These are phyloP conservation scores for Wickerhamiella spandovensis DNA, from an alignment of 805 yeast species.

Conservation along the genomic window DNA sequence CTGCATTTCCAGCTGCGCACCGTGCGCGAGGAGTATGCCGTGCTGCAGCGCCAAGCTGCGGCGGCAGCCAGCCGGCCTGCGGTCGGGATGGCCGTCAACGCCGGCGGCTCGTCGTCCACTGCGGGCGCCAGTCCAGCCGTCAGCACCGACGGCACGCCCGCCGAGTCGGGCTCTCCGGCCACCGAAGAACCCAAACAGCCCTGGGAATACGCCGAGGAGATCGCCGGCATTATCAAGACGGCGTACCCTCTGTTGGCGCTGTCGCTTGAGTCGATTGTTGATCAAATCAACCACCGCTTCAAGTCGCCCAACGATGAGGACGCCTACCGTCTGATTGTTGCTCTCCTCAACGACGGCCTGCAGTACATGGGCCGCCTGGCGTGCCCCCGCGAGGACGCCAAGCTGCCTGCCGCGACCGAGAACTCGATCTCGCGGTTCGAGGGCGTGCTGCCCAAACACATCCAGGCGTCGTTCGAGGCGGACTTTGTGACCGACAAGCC, in stretches of 20 bases:
- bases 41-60: slow-evolving; percentile 61
- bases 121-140: not conserved
- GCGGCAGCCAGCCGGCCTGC: not conserved
- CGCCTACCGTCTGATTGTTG: slow-evolving; percentile 85
- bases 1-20: slow-evolving; percentile 91
- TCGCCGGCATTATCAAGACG: slow-evolving; percentile 89
- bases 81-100: not conserved
- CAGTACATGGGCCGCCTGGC: slow-evolving; percentile 78
- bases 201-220: slow-evolving; percentile 86
- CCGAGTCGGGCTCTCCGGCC: slow-evolving; percentile 1
- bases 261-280: slow-evolving; percentile 87
- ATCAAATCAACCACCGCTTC: slow-evolving; percentile 87
- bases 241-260: slow-evolving; percentile 90
- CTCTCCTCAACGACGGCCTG: slow-evolving; percentile 83
- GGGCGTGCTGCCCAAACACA: slow-evolving; percentile 77
- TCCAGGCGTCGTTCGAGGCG: slow-evolving; percentile 77
- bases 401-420: slow-evolving; percentile 82
- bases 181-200: slow-evolving; percentile 46
- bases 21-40: slow-evolving; percentile 85
- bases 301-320: slow-evolving; percentile 92
- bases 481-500: slow-evolving; percentile 85
- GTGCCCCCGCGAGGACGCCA: slow-evolving; percentile 76
- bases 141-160: slow-evolving; percentile 1
- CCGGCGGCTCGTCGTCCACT: not conserved
- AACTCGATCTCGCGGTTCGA: slow-evolving; percentile 78